Evolutionary conservation across 2,329 filamentous ascomycete genomes (phyloP).

Genomic region (Aspergillus ustus): DNA sequence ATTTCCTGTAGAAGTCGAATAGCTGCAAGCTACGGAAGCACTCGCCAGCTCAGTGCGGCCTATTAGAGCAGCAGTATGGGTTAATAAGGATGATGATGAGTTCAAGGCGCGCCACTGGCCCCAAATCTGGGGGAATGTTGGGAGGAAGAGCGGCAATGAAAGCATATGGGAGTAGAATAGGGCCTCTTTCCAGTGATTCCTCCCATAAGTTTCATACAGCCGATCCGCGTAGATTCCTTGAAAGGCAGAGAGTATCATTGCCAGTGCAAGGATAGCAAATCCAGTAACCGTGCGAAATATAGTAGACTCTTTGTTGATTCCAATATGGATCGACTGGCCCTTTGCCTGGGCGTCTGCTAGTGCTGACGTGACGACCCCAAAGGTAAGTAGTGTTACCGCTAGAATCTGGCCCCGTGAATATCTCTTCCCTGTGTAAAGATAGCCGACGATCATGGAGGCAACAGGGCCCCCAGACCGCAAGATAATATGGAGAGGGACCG

Average conservation of each 20-base stretch:
- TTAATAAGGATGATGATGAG: slow-evolving; percentile 39
- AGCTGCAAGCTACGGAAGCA: background rate
- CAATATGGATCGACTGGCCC: slow-evolving; percentile 50
- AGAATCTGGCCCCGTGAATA: slow-evolving; percentile 81
- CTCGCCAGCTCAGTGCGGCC: background rate
- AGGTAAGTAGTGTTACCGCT: slow-evolving; percentile 80
- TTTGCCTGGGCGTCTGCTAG: slow-evolving; percentile 88
- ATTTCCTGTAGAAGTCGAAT: background rate
- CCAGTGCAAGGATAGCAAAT: slow-evolving; percentile 80
- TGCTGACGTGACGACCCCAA: slow-evolving; percentile 85
- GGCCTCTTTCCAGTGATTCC: slow-evolving; percentile 87
- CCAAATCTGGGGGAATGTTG: slow-evolving; percentile 40
- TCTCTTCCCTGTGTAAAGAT: slow-evolving; percentile 74
- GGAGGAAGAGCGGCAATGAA: slow-evolving; percentile 51
- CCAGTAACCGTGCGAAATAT: slow-evolving; percentile 60
- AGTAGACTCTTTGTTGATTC: slow-evolving; percentile 41
- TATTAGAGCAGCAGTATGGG: slow-evolving; percentile 19
- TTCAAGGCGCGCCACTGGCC: slow-evolving; percentile 42
- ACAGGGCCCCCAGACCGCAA: slow-evolving; percentile 93
- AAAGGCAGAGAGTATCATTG: slow-evolving; percentile 86
- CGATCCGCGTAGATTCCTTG: slow-evolving; percentile 96
- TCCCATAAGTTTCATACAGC: slow-evolving; percentile 82
- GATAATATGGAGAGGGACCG: slow-evolving; percentile 95
- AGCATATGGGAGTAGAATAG: slow-evolving; percentile 82
- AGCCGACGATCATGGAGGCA: slow-evolving; percentile 91